These are phyloP conservation scores for Chrysopogon serrulatus DNA, from an alignment of 176 grass and related monocot species.

Conservation along the genomic window DNA sequence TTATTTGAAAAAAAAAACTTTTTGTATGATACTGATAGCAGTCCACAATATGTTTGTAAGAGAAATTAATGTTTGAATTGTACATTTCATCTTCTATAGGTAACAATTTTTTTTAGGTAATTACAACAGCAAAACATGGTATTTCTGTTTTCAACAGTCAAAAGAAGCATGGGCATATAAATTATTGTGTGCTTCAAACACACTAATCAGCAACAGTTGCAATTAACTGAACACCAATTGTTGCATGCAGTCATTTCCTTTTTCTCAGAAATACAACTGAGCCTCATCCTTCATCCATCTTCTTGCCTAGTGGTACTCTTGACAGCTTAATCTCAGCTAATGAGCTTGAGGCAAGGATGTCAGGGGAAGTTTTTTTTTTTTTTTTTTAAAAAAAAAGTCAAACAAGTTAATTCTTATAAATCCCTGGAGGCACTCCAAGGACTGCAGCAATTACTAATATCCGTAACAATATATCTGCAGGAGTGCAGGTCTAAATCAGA, in stretches of 20 bases:
- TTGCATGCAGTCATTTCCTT: not conserved
- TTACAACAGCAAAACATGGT: not conserved
- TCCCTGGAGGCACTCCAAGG: not conserved
- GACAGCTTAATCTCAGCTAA: conserved; percentile 10
- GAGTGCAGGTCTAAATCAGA: not conserved
- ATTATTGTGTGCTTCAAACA: not conserved
- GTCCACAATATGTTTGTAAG: not conserved
- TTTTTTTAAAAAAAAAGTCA: too few species aligned
- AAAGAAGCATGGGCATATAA: not conserved
- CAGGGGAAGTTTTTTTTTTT: not conserved
- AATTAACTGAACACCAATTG: not conserved
- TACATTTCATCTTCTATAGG: not conserved
- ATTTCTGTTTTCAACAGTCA: not conserved
- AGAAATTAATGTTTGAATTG: not conserved
- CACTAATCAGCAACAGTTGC: not conserved
- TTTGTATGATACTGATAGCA: not conserved
- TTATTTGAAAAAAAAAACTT: not conserved
- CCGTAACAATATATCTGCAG: not conserved
- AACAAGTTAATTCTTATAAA: not conserved
- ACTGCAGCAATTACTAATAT: not conserved
- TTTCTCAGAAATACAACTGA: not conserved
- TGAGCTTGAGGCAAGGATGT: not conserved
- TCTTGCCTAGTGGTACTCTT: not conserved
- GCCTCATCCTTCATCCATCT: not conserved
- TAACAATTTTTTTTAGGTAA: not conserved